Conservation (phyloP, 1,139 yeast genomes). For the Casaregolazyma lundiana region DNA sequence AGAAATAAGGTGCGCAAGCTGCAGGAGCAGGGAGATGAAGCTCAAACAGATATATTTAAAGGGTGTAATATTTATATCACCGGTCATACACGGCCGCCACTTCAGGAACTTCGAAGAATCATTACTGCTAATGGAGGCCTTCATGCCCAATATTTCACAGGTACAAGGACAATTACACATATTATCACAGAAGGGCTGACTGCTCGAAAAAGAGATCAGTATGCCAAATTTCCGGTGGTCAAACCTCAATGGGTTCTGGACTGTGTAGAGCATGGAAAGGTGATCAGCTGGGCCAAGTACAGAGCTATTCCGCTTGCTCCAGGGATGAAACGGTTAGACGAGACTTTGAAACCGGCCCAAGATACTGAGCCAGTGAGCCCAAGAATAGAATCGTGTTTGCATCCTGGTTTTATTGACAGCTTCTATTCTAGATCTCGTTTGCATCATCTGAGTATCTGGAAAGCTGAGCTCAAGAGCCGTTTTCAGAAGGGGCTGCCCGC, state of each 20-base stretch:
- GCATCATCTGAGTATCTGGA: conserved; percentile 87
- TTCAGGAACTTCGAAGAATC: conserved; percentile 63
- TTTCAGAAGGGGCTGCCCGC: conserved; percentile 45
- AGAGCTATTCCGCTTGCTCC: conserved; percentile 38
- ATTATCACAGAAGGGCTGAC: conserved; percentile 76
- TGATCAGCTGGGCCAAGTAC: conserved; percentile 68
- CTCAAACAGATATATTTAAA: conserved; percentile 48
- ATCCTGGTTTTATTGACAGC: conserved; percentile 66
- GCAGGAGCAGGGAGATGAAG: conserved; percentile 48
- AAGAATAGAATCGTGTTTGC: conserved; percentile 25
- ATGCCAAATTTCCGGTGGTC: conserved; percentile 66
- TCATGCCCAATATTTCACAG: conserved; percentile 61
- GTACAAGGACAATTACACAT: conserved; percentile 76
- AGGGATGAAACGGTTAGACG: neutral
- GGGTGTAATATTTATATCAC: conserved; percentile 71
- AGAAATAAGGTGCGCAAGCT: conserved; percentile 63
- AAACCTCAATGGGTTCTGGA: conserved; percentile 79
- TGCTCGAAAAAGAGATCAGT: conserved; percentile 65
- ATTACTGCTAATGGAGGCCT: conserved; percentile 78
- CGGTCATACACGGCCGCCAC: conserved; percentile 80
- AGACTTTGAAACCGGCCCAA: neutral
- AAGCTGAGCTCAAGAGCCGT: conserved; percentile 62
- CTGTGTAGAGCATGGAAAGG: conserved; percentile 43
- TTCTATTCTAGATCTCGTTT: conserved; percentile 79
- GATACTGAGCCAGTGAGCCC: neutral